These are phyloP conservation scores for Lathyrus tuberosus DNA, from an alignment of 306 rosid genomes.

Conservation along the genomic window DNA sequence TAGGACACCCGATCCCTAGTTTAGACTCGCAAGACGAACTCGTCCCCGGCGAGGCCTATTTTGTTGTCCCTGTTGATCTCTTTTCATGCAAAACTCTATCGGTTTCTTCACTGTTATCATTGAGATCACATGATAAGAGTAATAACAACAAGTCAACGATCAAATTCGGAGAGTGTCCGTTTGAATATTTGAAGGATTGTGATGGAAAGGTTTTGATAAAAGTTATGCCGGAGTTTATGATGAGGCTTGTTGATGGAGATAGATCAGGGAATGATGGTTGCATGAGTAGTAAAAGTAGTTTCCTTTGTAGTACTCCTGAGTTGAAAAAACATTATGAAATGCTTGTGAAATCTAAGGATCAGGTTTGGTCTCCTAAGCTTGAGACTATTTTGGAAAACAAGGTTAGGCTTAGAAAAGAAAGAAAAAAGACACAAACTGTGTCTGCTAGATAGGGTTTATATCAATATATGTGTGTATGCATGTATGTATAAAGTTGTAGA, in stretches of 20 bases:
- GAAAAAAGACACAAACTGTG: slow-evolving; percentile 24
- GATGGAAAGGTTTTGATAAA: slow-evolving; percentile 65
- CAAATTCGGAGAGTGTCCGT: slow-evolving; percentile 59
- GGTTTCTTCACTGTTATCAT: slow-evolving; percentile 51
- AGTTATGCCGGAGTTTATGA: slow-evolving; percentile 75
- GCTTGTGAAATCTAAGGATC: slow-evolving; percentile 74
- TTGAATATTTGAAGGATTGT: slow-evolving; percentile 59
- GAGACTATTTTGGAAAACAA: slow-evolving; percentile 76
- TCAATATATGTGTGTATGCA: not conserved
- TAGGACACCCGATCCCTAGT: slow-evolving; percentile 67
- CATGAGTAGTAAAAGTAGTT: not conserved
- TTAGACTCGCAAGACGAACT: slow-evolving; percentile 60
- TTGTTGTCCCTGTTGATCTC: slow-evolving; percentile 64
- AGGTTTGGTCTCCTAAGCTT: slow-evolving; percentile 82
- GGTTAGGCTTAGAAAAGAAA: slow-evolving; percentile 61
- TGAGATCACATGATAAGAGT: slow-evolving; percentile 35
- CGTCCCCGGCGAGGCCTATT: slow-evolving; percentile 60
- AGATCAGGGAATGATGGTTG: slow-evolving; percentile 21
- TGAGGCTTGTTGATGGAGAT: slow-evolving; percentile 44
- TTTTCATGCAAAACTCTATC: slow-evolving; percentile 51
- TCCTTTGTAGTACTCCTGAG: slow-evolving; percentile 83
- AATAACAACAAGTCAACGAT: slow-evolving; percentile 19
- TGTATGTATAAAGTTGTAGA: not conserved
- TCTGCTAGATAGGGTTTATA: not conserved
- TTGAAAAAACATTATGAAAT: slow-evolving; percentile 74